phyloP scores from a whole-genome alignment of 352 stramenopile genomes.

The Globisporangium barbulae region DNA sequence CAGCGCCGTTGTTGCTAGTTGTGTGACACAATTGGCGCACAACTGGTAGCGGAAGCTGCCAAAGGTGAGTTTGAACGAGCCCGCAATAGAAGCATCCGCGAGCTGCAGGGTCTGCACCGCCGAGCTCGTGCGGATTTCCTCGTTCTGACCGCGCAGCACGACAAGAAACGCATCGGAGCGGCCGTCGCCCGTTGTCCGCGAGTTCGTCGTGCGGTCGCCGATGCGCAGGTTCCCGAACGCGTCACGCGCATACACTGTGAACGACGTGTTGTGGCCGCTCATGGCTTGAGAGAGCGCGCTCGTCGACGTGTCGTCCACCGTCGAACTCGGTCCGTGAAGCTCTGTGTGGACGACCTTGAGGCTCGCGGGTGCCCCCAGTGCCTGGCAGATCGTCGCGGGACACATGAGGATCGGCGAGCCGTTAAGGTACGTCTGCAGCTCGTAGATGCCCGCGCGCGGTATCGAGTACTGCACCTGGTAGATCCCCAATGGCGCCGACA shows the following conservation, averaged over 20 bases:
- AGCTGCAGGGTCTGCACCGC: slow-evolving; percentile 77
- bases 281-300: slow-evolving; percentile 71
- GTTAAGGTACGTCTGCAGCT: slow-evolving; percentile 76
- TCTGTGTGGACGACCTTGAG: slow-evolving; percentile 89
- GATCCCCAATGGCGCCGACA: slow-evolving; percentile 46
- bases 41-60: slow-evolving; percentile 51
- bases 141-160: slow-evolving; percentile 56
- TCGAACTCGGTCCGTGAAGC: slow-evolving; percentile 87
- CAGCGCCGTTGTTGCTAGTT: slow-evolving; percentile 43
- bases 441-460: slow-evolving; percentile 84
- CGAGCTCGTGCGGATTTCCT: slow-evolving; percentile 85
- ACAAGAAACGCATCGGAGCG: slow-evolving; percentile 92
- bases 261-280: slow-evolving; percentile 84
- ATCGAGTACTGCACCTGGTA: slow-evolving; percentile 95
- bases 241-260: slow-evolving; percentile 88
- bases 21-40: slow-evolving; percentile 55
- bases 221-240: slow-evolving; percentile 92
- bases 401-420: slow-evolving; percentile 91
- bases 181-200: slow-evolving; percentile 71
- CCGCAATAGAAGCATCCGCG: slow-evolving; percentile 20
- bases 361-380: slow-evolving; percentile 45
- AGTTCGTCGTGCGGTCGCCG: slow-evolving; percentile 66
- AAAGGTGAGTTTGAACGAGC: slow-evolving; percentile 74
- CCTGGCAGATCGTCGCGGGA: slow-evolving; percentile 48
- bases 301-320: slow-evolving; percentile 67